A percentile compares a stretch with the other conserved stretches of the same genome.
These are phyloP conservation scores for Boletus sp. DNA, from an alignment of 768 basidiomycete species.

Conservation along the genomic window DNA sequence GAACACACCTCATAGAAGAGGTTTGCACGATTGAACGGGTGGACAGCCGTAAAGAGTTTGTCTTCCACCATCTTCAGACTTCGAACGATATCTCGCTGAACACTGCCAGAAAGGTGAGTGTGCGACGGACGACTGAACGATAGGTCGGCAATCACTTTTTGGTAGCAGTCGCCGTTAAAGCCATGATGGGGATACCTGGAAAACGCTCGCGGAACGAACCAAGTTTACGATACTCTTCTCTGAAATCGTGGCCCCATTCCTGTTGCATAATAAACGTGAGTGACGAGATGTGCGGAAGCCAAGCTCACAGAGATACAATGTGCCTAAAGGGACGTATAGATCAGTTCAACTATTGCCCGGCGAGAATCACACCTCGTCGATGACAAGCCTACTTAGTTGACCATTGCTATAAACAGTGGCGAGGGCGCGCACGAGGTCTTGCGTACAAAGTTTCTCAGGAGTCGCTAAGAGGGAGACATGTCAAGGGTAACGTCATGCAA, in stretches of 20 bases:
- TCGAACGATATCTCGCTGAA: conserved; percentile 69
- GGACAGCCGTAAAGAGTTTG: conserved; percentile 59
- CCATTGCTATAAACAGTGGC: conserved; percentile 49
- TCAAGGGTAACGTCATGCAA: neutral
- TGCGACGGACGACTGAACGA: neutral
- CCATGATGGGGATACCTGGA: conserved; percentile 78
- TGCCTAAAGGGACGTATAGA: conserved; percentile 45
- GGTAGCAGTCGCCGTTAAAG: conserved; percentile 83
- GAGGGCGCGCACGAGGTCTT: conserved; percentile 54
- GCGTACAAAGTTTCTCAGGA: conserved; percentile 65
- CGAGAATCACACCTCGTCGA: conserved; percentile 64
- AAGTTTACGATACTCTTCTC: conserved; percentile 68
- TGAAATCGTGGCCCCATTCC: conserved; percentile 88
- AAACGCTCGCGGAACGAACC: conserved; percentile 69
- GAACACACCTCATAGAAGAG: conserved; percentile 72
- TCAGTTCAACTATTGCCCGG: neutral
- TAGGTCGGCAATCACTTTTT: conserved; percentile 40
- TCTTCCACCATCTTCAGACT: conserved; percentile 60
- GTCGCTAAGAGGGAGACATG: conserved; percentile 49
- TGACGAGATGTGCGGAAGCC: neutral
- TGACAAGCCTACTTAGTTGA: conserved; percentile 68
- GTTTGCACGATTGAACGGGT: conserved; percentile 80
- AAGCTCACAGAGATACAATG: conserved; percentile 77
- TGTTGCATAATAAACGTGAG: conserved; percentile 25
- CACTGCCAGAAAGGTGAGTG: conserved; percentile 41